These are phyloP conservation scores for Obelidium mucronatum DNA, from an alignment of 192 early-diverging fungal genomes.

Conservation along the genomic window DNA sequence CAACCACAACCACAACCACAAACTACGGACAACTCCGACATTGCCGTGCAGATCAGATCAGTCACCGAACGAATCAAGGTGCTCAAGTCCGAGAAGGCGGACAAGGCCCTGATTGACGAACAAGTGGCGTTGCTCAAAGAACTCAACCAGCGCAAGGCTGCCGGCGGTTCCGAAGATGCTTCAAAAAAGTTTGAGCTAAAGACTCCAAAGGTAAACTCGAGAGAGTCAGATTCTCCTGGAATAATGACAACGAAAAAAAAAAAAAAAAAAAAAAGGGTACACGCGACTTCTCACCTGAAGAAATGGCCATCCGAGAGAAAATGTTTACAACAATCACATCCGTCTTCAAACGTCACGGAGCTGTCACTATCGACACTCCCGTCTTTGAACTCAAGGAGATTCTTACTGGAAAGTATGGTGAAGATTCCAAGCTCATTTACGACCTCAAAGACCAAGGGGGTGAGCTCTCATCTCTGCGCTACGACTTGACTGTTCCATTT, in stretches of 20 bases:
- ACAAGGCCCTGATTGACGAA: slow-evolving; percentile 60
- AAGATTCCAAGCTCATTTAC: slow-evolving; percentile 98
- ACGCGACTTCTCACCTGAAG: slow-evolving; percentile 91
- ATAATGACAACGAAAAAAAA: too few relatives aligned
- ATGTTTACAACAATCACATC: slow-evolving; percentile 86
- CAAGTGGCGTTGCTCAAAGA: slow-evolving; percentile 63
- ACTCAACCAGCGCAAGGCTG: slow-evolving; percentile 69
- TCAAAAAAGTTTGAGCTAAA: slow-evolving; percentile 70
- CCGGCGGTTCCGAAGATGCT: slow-evolving; percentile 43
- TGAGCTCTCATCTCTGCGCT: slow-evolving; percentile 92
- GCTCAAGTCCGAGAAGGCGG: slow-evolving; percentile 68
- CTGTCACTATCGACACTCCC: slow-evolving; percentile 97
- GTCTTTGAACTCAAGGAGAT: slow-evolving; percentile 99
- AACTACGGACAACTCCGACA: too few relatives aligned
- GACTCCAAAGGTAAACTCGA: slow-evolving; percentile 70
- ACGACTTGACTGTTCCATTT: slow-evolving; percentile 97
- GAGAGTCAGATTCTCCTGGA: not conserved
- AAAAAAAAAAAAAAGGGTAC: slow-evolving; percentile 74
- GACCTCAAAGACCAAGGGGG: slow-evolving; percentile 98
- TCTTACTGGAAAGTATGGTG: slow-evolving; percentile 95
- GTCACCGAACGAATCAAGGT: slow-evolving; percentile 39
- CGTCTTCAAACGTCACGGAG: slow-evolving; percentile 97
- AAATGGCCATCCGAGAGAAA: slow-evolving; percentile 96
- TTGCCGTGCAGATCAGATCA: not conserved
- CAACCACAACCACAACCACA: too few relatives aligned